These are phyloP conservation scores for Rhodotorula sp. DNA, from an alignment of 1,284 basidiomycete species.

Conservation along the genomic window DNA sequence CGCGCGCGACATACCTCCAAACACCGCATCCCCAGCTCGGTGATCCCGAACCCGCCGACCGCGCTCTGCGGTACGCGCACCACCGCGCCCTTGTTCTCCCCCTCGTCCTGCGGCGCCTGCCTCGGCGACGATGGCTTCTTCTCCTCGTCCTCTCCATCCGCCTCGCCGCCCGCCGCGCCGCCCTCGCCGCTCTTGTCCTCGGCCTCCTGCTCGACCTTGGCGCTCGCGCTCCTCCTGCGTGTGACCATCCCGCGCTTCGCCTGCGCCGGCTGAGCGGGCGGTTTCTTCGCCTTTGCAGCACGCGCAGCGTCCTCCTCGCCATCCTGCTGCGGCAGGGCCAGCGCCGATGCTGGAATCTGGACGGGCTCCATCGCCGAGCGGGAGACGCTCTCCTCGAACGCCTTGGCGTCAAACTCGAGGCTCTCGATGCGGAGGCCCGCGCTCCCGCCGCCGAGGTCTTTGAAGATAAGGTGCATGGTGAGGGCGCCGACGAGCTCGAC, in stretches of 20 bases:
- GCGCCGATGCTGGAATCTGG: not conserved
- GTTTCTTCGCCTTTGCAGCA: not conserved
- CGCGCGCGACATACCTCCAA: slow-evolving; percentile 28
- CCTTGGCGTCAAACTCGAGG: slow-evolving; percentile 36
- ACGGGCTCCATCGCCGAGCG: slow-evolving; percentile 17
- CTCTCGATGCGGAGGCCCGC: slow-evolving; percentile 33
- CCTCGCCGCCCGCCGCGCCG: not conserved
- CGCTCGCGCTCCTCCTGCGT: slow-evolving; percentile 21
- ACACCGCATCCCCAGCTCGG: slow-evolving; percentile 43
- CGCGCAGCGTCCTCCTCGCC: not conserved
- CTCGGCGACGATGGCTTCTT: too few species aligned
- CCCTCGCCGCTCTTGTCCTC: not conserved
- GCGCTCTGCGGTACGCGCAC: slow-evolving; percentile 16
- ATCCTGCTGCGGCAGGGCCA: not conserved
- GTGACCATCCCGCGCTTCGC: slow-evolving; percentile 23
- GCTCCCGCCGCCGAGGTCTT: slow-evolving; percentile 19
- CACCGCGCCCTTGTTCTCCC: not conserved
- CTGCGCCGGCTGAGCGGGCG: not conserved
- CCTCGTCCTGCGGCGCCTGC: not conserved
- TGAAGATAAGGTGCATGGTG: slow-evolving; percentile 37
- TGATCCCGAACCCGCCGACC: slow-evolving; percentile 40
- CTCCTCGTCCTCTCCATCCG: not conserved
- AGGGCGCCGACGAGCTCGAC: slow-evolving; percentile 36
- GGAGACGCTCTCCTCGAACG: slow-evolving; percentile 35
- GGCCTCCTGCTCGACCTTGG: slow-evolving; percentile 5